Conservation (phyloP, 306 rosid species). For the Fragaria ananassa region DNA sequence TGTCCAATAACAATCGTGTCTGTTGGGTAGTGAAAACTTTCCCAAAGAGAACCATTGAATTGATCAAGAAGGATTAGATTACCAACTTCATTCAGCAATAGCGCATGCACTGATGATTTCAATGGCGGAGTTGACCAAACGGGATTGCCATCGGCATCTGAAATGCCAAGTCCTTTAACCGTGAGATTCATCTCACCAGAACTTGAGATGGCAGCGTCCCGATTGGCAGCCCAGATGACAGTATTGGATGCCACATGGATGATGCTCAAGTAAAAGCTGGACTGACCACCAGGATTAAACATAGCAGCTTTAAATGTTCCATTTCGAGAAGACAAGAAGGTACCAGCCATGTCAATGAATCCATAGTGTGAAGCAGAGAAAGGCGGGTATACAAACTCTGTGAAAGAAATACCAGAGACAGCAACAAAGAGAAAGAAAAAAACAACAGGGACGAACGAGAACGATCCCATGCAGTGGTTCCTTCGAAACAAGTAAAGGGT, state of each 20-base stretch:
- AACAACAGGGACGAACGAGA: constrained; percentile 27
- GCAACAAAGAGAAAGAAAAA: constrained; percentile 33
- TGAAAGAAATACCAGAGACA: constrained; percentile 36
- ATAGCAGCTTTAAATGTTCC: constrained; percentile 61
- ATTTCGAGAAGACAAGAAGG: constrained; percentile 64
- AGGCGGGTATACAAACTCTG: constrained; percentile 48
- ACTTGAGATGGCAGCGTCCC: constrained; percentile 48
- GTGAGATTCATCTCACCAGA: constrained; percentile 57
- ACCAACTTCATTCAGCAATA: constrained; percentile 65
- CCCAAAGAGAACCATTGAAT: constrained; percentile 77
- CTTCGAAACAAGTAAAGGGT: constrained; percentile 14
- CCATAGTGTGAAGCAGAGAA: constrained; percentile 54
- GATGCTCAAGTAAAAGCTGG: constrained; percentile 63
- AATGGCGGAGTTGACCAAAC: constrained; percentile 77
- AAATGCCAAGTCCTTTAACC: constrained; percentile 42
- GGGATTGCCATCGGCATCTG: constrained; percentile 33
- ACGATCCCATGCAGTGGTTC: constrained; percentile 52
- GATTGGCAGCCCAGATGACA: constrained; percentile 82
- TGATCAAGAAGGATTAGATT: constrained; percentile 67
- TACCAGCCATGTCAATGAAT: constrained; percentile 45
- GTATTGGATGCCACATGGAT: constrained; percentile 62
- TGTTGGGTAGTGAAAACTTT: constrained; percentile 75
- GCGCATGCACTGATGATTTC: constrained; percentile 39
- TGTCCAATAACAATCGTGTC: constrained; percentile 88
- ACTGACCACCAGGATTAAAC: constrained; percentile 43